A percentile compares a stretch with the other conserved stretches of the same genome.
These are phyloP conservation scores for Mycena alexandri DNA, from an alignment of 768 basidiomycete species.

Conservation along the genomic window DNA sequence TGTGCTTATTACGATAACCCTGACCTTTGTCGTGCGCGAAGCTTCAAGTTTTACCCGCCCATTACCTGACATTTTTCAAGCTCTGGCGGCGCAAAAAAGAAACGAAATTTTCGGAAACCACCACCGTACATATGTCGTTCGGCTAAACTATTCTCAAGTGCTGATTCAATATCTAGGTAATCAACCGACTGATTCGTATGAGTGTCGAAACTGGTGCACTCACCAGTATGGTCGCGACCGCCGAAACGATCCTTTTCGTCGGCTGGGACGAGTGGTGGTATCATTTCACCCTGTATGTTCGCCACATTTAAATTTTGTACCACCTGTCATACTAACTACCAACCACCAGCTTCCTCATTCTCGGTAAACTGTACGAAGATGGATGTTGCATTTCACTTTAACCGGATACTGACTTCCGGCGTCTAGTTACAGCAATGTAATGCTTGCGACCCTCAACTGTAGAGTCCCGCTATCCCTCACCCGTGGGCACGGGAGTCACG, in stretches of 20 bases:
- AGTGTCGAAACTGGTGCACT: slow-evolving; percentile 13
- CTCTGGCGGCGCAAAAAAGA: slow-evolving; percentile 1
- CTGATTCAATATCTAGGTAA: too few relatives aligned
- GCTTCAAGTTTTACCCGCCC: background rate
- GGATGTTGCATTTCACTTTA: background rate
- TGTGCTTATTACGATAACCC: slow-evolving; percentile 3
- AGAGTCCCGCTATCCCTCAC: slow-evolving; percentile 7
- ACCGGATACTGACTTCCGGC: background rate
- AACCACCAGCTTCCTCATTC: background rate
- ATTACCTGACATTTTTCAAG: background rate
- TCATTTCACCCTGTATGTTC: too few relatives aligned
- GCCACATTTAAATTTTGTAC: too few relatives aligned
- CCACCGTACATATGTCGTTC: too few relatives aligned
- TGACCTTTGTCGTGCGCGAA: background rate
- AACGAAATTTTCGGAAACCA: background rate
- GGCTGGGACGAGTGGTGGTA: background rate
- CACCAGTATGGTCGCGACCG: slow-evolving; percentile 5
- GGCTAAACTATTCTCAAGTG: too few relatives aligned
- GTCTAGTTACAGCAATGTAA: background rate
- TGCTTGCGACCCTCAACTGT: slow-evolving; percentile 19
- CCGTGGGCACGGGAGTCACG: background rate
- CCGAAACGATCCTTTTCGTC: slow-evolving; percentile 15
- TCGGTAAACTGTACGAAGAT: slow-evolving; percentile 1
- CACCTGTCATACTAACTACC: too few relatives aligned
- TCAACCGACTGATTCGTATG: slow-evolving; percentile 4